A percentile compares a stretch with the other conserved stretches of the same genome.
Conservation (phyloP, 2,329 filamentous ascomycete genomes). For the Ophiostoma himal-ulmi region DNA sequence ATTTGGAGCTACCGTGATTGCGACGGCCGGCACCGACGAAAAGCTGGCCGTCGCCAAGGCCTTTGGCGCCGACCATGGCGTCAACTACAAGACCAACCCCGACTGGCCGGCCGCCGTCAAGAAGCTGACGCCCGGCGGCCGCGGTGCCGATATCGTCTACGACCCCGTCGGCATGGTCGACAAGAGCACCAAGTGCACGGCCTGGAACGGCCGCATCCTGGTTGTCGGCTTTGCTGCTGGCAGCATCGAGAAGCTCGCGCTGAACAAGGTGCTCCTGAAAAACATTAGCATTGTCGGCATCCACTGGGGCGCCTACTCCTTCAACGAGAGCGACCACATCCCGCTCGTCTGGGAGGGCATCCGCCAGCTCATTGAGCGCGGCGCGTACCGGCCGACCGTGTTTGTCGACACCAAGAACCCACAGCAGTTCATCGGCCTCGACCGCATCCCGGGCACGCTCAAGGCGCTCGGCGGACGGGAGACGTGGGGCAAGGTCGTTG, state of each 20-base stretch:
- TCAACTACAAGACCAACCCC: constrained; percentile 67
- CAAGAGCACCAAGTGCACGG: constrained; percentile 79
- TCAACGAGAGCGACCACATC: constrained; percentile 65
- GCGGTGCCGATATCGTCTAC: constrained; percentile 85
- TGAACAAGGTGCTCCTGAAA: constrained; percentile 89
- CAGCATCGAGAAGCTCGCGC: constrained; percentile 80
- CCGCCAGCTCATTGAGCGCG: constrained; percentile 66
- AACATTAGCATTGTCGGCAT: constrained; percentile 86
- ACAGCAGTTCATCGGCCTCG: constrained; percentile 58
- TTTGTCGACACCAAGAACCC: constrained; percentile 53
- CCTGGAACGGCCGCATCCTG: constrained; percentile 85
- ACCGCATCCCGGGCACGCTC: constrained; percentile 42
- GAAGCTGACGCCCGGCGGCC: constrained; percentile 64
- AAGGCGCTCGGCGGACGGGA: constrained; percentile 60
- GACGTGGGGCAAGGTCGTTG: constrained; percentile 95
- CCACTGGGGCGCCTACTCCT: constrained; percentile 83
- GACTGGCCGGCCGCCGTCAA: constrained; percentile 65
- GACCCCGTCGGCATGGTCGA: constrained; percentile 91
- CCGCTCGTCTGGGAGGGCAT: constrained; percentile 75
- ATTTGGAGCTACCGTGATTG: constrained; percentile 84
- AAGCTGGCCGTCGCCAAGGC: constrained; percentile 73
- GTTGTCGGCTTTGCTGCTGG: constrained; percentile 87
- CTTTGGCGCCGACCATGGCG: constrained; percentile 77
- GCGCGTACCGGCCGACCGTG: constrained; percentile 75
- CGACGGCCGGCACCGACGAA: constrained; percentile 73